Base-by-base conservation (phyloP, 1,284 basidiomycete species). In the Schizopora paradoxa region DNA sequence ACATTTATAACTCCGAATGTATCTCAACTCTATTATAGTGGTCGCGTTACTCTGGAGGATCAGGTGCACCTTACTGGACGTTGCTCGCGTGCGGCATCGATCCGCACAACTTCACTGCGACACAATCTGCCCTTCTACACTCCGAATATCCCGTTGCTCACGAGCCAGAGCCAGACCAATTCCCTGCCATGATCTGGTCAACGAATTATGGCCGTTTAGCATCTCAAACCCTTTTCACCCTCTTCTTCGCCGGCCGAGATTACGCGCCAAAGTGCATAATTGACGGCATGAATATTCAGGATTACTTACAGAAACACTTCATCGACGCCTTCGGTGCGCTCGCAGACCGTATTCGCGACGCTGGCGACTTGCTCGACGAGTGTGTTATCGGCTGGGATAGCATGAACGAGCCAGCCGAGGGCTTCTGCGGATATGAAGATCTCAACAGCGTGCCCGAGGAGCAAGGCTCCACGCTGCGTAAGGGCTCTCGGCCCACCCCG, bases 381-480 rank as follows among this genome's bases (percentile, higher is more conserved):
- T 92, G 90, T 53, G 79, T 99, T 19, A 83, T 98, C 47, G 95
- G 95, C 0, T 98, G 95, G 95, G 95, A 99, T 62, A 88, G 84
- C 56, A 69, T 98, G 66, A 98, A 98, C 62, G 95, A 99, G 64
- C 94, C 95, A 0, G 86, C 82, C 37, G 90, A 93, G 53, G 95
- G 94, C 0, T 72, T 94, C 48, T 77, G 89, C 38, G 89, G 89
- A 1, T 82, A 85, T 61, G 65, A 72, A 1, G 79, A 94, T 61
- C 69, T 98, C n/a, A 77, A 75, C 45, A 54, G 60, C 4, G 77
- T 82, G 18, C 86, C 88, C 0, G 66, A 67, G 8, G 66, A 74
- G 36, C 87, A 91, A 58, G 79, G 79, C 2, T 76, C 79, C 1
- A 77, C 79, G 6, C 68, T 93, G 35, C 86, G 86, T 59, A 93